These are phyloP conservation scores for Irpex rosettiformis DNA, from an alignment of 1,284 basidiomycete genomes.

Conservation along the genomic window DNA sequence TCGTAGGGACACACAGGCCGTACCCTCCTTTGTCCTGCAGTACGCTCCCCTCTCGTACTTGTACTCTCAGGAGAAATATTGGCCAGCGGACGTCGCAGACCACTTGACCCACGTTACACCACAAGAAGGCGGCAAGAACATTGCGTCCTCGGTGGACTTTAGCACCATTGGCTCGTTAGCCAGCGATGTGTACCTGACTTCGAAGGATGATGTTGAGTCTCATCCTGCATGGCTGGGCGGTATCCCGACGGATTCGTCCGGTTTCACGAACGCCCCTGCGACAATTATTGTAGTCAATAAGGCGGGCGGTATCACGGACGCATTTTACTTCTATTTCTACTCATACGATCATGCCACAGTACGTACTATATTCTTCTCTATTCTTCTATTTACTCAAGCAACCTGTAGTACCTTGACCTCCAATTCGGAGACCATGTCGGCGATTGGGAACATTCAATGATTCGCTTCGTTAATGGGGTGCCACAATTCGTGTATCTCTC, in stretches of 20 bases:
- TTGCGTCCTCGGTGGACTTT: conserved; percentile 20
- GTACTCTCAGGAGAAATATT: conserved; percentile 27
- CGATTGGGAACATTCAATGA: conserved; percentile 37
- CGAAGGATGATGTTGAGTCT: conserved; percentile 25
- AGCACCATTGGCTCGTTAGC: conserved; percentile 18
- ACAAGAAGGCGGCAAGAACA: conserved; percentile 17
- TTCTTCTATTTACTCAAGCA: not conserved
- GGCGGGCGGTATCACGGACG: conserved; percentile 31
- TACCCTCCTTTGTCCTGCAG: conserved; percentile 27
- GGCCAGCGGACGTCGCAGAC: conserved; percentile 28
- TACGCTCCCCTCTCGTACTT: conserved; percentile 28
- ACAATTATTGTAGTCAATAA: conserved; percentile 33
- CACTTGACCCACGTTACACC: conserved; percentile 30
- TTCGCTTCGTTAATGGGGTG: conserved; percentile 31
- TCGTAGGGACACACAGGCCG: not conserved
- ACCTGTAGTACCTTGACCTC: conserved; percentile 23
- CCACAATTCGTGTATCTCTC: conserved; percentile 33
- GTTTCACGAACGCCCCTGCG: conserved; percentile 24
- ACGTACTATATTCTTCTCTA: not conserved
- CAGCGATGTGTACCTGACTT: conserved; percentile 26
- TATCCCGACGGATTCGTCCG: conserved; percentile 23
- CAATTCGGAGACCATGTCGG: conserved; percentile 29
- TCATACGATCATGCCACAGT: conserved; percentile 29
- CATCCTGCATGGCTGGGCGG: conserved; percentile 25
- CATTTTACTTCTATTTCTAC: conserved; percentile 40